These are phyloP conservation scores for Yamadazyma spencermartinsiae DNA, from an alignment of 1,139 yeast genomes.

Conservation along the genomic window DNA sequence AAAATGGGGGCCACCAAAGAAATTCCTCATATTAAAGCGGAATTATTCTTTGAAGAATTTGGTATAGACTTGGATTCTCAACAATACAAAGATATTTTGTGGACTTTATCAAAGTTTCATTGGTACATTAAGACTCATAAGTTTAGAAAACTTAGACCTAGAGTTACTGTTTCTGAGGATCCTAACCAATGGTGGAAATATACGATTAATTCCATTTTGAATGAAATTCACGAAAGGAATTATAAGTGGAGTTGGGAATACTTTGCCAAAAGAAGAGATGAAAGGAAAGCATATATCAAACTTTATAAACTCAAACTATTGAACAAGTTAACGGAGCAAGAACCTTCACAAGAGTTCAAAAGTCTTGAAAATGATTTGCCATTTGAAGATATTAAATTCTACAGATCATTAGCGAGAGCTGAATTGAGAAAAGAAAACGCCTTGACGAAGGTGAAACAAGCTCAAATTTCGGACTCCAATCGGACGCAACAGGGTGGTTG, in stretches of 20 bases:
- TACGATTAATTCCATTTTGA: constrained; percentile 69
- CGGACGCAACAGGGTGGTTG: constrained; percentile 38
- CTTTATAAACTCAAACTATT: constrained; percentile 62
- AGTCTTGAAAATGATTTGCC: constrained; percentile 59
- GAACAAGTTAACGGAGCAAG: constrained; percentile 27
- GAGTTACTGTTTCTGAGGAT: constrained; percentile 55
- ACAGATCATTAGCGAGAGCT: constrained; percentile 74
- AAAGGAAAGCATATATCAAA: constrained; percentile 65
- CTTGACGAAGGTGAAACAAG: constrained; percentile 13
- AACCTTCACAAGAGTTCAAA: constrained; percentile 45
- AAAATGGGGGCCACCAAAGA: constrained; percentile 71
- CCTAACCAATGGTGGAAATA: constrained; percentile 84
- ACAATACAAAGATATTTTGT: constrained; percentile 80
- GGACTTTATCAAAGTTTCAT: constrained; percentile 80
- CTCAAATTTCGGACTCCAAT: constrained; percentile 6
- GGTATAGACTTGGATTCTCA: constrained; percentile 80
- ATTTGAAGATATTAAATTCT: constrained; percentile 81
- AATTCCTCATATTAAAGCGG: constrained; percentile 73
- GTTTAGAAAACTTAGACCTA: constrained; percentile 73
- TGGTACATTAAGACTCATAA: constrained; percentile 76
- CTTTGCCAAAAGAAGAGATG: constrained; percentile 69
- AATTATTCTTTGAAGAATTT: constrained; percentile 82
- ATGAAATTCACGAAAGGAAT: constrained; percentile 79
- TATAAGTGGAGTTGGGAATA: constrained; percentile 89
- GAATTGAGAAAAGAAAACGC: constrained; percentile 59